Evolutionary conservation across 371 early-diverging fungal species (phyloP), one percentile per base, ranked within the genome.

Genomic region (Lichtheimia ramosa): DNA sequence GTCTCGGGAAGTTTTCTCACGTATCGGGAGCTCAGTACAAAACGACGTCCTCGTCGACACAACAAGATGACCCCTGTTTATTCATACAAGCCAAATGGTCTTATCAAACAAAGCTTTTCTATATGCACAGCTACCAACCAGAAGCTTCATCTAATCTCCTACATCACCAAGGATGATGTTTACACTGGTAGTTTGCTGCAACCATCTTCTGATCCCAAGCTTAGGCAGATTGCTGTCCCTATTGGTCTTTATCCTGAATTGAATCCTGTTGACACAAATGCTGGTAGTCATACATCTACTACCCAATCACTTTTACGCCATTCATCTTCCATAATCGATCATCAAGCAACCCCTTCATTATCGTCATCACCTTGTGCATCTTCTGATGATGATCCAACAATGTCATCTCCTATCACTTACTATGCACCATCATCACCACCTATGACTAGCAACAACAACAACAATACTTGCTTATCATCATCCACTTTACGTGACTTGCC

Each of bases 101-200:
- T 85, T 10, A 73, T 83, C 54, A 85, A 85, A 57, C 83, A 83
- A 61, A 77, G 79, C 6, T 79, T 85, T 27, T 82, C 81, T 27
- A 83, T 85, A 49, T 89, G 88, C 57, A 93, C 92, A 3, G 77
- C 83, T 51, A 86, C 83, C 55, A 87, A 89, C 64, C 87, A 88
- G 64, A 91, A 89, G 69, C 73, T 93, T 48, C 94, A 94, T 55
- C 81, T 95, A 21, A 93, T 95, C 62, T 92, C 90, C 25, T 95
- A 95, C 68, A 94, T 90, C 64, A 84, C 86, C 42, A 86, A 87
- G 59, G 85, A 84, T 15, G 92, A 93, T 65, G 77, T 91, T 14
- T 58, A 78, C 39, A 56, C 73, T 41, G 83, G 75, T 4, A 73
- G 75, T 24, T 58, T 88, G 43, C 66, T 70, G 51, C 81, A 78